These are phyloP conservation scores for Xylaria castorea DNA, from an alignment of 495 filamentous ascomycete species.

Conservation along the genomic window DNA sequence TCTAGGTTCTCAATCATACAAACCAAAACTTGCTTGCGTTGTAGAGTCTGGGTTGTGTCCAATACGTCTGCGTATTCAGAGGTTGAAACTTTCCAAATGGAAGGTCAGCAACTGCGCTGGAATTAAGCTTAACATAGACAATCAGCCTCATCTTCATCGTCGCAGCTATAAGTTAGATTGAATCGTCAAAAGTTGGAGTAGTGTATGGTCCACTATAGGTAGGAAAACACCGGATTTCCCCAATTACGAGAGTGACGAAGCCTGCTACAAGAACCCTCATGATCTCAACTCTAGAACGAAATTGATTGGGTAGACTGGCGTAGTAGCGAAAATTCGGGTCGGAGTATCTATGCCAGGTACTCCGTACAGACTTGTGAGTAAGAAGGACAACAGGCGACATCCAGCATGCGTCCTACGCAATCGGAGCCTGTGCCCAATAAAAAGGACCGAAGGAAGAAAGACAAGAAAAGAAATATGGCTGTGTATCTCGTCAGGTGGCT, in stretches of 20 bases:
- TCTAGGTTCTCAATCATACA: background rate
- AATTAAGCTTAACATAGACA: background rate
- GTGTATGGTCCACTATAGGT: background rate
- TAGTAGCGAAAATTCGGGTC: background rate
- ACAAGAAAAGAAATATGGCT: conserved; percentile 1
- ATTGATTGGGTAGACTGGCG: background rate
- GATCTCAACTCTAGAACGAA: background rate
- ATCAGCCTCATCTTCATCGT: background rate
- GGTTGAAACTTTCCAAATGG: background rate
- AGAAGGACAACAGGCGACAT: background rate
- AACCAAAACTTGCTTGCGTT: background rate
- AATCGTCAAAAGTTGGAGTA: background rate
- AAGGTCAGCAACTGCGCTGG: background rate
- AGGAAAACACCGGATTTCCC: background rate
- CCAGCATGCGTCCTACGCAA: background rate
- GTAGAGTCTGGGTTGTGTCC: background rate
- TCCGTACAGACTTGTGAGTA: background rate
- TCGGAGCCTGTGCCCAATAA: background rate
- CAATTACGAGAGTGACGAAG: background rate
- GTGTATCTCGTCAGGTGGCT: background rate
- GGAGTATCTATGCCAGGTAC: background rate
- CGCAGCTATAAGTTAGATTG: background rate
- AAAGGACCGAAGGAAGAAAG: background rate
- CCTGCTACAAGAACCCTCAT: background rate
- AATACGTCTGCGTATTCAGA: background rate